These are phyloP conservation scores for Neoarthrinium moseri DNA, from an alignment of 2,329 filamentous ascomycete genomes.

Conservation along the genomic window DNA sequence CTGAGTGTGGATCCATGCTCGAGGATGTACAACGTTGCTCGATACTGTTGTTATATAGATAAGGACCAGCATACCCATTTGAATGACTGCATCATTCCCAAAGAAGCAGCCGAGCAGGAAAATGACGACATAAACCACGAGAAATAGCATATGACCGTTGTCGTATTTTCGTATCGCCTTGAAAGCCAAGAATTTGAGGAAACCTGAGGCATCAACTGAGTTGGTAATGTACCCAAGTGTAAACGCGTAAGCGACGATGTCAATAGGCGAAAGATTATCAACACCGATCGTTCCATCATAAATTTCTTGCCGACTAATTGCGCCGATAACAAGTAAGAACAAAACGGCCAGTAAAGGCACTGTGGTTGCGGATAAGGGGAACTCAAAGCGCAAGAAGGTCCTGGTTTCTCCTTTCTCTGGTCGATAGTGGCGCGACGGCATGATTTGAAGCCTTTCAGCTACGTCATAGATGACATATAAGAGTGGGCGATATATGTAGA, in stretches of 20 bases:
- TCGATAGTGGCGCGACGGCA: constrained; percentile 40
- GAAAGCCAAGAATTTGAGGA: constrained; percentile 71
- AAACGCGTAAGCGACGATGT: constrained; percentile 75
- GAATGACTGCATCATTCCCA: constrained; percentile 73
- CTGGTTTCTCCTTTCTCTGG: constrained; percentile 16
- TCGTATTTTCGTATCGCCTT: constrained; percentile 68
- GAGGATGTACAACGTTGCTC: constrained; percentile 67
- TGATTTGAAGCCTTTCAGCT: constrained; percentile 48
- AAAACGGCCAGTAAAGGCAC: constrained; percentile 70
- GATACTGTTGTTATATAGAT: constrained; percentile 77
- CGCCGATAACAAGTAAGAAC: constrained; percentile 67
- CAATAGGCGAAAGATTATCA: constrained; percentile 65
- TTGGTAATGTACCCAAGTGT: constrained; percentile 75
- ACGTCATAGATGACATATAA: constrained; percentile 41
- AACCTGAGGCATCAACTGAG: constrained; percentile 72
- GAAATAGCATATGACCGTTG: constrained; percentile 64
- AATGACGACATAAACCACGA: constrained; percentile 73
- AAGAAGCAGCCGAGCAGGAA: constrained; percentile 66
- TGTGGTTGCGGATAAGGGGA: constrained; percentile 70
- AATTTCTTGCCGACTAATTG: constrained; percentile 66
- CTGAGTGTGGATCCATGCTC: constrained; percentile 72
- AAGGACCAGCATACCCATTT: constrained; percentile 72
- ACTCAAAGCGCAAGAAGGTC: constrained; percentile 43
- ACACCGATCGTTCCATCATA: constrained; percentile 66
- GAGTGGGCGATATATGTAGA: constrained; percentile 55